phyloP scores from a whole-genome alignment of 1,284 basidiomycete genomes.

The Chondrostereum purpureum region DNA sequence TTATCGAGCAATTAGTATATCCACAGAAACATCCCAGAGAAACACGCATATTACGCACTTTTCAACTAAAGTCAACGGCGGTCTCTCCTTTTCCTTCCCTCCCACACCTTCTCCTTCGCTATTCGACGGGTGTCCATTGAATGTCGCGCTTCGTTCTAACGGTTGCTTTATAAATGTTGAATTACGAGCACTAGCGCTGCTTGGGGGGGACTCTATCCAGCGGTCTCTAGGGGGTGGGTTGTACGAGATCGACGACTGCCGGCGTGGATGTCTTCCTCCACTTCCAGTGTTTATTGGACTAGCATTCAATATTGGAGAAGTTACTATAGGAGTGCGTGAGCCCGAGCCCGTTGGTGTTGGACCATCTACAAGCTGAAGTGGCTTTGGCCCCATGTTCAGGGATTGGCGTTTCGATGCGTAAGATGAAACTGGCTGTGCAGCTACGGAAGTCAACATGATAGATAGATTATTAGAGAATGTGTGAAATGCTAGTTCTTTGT shows the following conservation, averaged over 20 bases:
- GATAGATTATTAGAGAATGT: too few relatives aligned
- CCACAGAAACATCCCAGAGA: slow-evolving; percentile 3
- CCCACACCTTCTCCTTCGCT: slow-evolving; percentile 11
- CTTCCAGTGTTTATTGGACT: slow-evolving; percentile 2
- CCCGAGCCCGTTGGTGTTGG: neutral
- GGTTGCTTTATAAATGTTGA: slow-evolving; percentile 6
- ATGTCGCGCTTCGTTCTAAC: slow-evolving; percentile 10
- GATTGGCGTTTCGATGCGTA: slow-evolving; percentile 1
- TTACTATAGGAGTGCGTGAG: neutral
- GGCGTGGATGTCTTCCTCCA: slow-evolving; percentile 19
- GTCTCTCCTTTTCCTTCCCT: slow-evolving; percentile 20
- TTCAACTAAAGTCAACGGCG: slow-evolving; percentile 55
- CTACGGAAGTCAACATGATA: too few relatives aligned
- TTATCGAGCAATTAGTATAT: slow-evolving; percentile 8
- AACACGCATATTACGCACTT: slow-evolving; percentile 37
- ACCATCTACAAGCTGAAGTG: slow-evolving; percentile 26
- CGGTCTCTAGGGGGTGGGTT: slow-evolving; percentile 24
- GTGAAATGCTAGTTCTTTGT: too few relatives aligned
- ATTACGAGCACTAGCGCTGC: slow-evolving; percentile 8
- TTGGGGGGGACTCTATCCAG: slow-evolving; percentile 9
- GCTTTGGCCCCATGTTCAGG: slow-evolving; percentile 10
- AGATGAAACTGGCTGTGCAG: neutral
- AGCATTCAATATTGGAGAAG: slow-evolving; percentile 11
- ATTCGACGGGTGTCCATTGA: slow-evolving; percentile 2
- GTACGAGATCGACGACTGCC: slow-evolving; percentile 65